A percentile compares a stretch with the other conserved stretches of the same genome.
These are phyloP conservation scores for Pulveroboletus sp. DNA, from an alignment of 768 basidiomycete genomes.

Conservation along the genomic window DNA sequence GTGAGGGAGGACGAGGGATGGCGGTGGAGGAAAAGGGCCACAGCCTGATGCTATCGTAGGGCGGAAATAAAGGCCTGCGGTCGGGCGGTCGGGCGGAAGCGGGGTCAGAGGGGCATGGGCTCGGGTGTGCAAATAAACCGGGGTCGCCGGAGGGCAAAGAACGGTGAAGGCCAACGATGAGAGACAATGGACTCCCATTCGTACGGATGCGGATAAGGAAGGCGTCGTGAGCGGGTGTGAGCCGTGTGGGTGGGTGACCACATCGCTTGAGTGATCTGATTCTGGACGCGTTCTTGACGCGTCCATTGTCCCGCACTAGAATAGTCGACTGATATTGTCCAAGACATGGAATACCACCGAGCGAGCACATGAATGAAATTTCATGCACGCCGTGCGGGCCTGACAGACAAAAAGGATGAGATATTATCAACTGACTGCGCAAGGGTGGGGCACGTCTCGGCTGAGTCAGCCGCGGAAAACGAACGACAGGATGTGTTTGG, in stretches of 20 bases:
- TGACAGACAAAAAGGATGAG: too few relatives aligned
- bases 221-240: background rate
- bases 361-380: conserved; percentile 8
- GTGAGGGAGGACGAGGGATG: conserved; percentile 16
- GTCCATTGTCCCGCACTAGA: conserved; percentile 1
- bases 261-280: conserved; percentile 13
- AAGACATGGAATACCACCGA: conserved; percentile 19
- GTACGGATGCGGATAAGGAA: conserved; percentile 18
- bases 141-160: conserved; percentile 19
- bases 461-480: background rate
- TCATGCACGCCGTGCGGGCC: background rate
- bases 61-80: conserved; percentile 24
- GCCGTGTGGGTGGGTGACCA: conserved; percentile 4
- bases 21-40: conserved; percentile 10
- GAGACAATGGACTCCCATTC: conserved; percentile 23
- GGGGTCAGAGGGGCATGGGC: conserved; percentile 19
- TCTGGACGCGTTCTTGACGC: conserved; percentile 13
- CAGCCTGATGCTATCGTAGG: conserved; percentile 8
- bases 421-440: too few relatives aligned
- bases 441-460: background rate
- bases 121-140: conserved; percentile 25
- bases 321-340: conserved; percentile 6
- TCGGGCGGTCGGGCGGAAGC: conserved; percentile 9
- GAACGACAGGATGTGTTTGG: background rate
- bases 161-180: conserved; percentile 6